Evolutionary conservation across 2,329 filamentous ascomycete genomes (phyloP), one percentile per base, ranked within the genome.

Genomic region (Cladosporium phlei): DNA sequence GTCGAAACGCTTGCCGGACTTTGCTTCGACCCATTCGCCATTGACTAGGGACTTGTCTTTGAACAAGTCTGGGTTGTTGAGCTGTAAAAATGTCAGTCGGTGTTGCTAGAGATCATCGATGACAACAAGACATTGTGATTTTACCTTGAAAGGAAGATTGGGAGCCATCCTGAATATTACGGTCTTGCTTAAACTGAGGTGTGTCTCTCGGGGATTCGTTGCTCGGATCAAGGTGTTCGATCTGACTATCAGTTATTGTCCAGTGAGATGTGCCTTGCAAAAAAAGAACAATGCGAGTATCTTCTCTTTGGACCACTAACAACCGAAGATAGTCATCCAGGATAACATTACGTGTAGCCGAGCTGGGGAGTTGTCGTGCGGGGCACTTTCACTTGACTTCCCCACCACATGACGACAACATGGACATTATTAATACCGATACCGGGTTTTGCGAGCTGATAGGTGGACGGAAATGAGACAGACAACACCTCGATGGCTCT

Each of bases 1-100:
- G 51, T 79, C 75, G 52, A 80, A 80, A 39, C 73, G 69, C 59
- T 78, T 76, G 45, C 75, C 74, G 3, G 76, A 78, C 57, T 75
- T 76, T 3, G 76, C 68, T 53, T 75, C 73, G 28, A 75, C 65
- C 75, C 76, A 80, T 56, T 76, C 56, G n/a, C 76, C 76, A 48
- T 73, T 62, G 29, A 80, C 69, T 49, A 76, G 74, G 1, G 74
- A 76, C 50, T 76, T 63, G 45, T 76, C 72, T 42, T 72, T 72
- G 58, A 80, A 74, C n/a, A 80, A 58, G 19, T 73, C 70, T 9
- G 74, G 67, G 50, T 76, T 72, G 59, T 76, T 76, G 51, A 80
- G 68, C 70, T 78, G 44, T 22, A 11, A 29, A 14, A 16, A 29
- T n/a, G 47, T 51, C 14, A 45, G 47, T 46, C 17, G 46, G 21